Base-by-base conservation (phyloP, 2,329 filamentous ascomycete genomes). In the Trichoderma atroviride region DNA sequence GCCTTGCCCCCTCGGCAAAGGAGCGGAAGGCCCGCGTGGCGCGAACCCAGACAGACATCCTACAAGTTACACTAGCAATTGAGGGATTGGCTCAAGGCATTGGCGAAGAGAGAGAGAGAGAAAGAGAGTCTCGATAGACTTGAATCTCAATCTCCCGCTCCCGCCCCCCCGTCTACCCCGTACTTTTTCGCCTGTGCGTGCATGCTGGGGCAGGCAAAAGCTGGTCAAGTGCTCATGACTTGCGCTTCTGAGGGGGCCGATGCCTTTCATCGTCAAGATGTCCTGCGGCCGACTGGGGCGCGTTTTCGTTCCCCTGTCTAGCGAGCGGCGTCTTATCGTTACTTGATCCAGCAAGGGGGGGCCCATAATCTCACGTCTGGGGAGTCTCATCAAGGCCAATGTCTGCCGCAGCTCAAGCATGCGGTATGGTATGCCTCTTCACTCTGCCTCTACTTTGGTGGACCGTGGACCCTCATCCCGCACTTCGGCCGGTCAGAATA, bases 361-460 rank as follows among this genome's bases (percentile, higher is more conserved):
- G 5, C 52, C 63, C 63, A 66, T 58, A 58, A 58, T 66, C 63
- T 66, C 53, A 58, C 53, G 33, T 43, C 52, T 66, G n/a, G 37
- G 10, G 37, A 66, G 19, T 57, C 53, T 66, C 43, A 66, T 47
- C 62, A 55, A 43, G 50, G 37, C 29, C 63, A 50, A 58, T 50
- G 27, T 58, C 24, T 66, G 27, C 52, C 58, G 63, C 63, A 57
- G 52, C 35, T 43, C 62, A 37, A 56, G 22, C 35, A 27, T 27
- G 47, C 40, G 53, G 63, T 9, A 22, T 16, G 53, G 63, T 9
- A 31, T 22, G 27, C 56, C 27, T 40, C 22, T 35, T 22, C 11
- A 22, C 22, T 50, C n/a, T 50, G 47, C 47, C 16, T 55, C 35
- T 40, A 47, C 50, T 50, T 22, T 55, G 50, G 61, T 50, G 61